Conservation (phyloP, 306 rosid species). For the Gillenia trifoliata region DNA sequence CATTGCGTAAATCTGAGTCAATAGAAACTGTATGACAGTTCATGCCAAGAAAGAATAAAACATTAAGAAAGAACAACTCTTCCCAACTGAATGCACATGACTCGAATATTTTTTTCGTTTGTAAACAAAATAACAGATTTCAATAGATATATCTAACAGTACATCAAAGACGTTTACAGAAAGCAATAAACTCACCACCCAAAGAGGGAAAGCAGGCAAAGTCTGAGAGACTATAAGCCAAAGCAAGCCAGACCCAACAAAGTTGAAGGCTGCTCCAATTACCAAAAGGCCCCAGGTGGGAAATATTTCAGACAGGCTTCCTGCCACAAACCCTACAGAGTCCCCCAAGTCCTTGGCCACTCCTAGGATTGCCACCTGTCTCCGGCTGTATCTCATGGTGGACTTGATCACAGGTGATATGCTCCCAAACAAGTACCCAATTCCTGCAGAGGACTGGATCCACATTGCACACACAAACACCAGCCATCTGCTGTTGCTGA, state of each 20-base stretch:
- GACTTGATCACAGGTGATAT: slow-evolving; percentile 74
- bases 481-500: slow-evolving; percentile 66
- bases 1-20: slow-evolving; percentile 48
- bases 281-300: slow-evolving; percentile 63
- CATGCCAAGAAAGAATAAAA: not conserved
- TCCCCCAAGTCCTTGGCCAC: slow-evolving; percentile 92
- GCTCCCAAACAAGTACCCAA: slow-evolving; percentile 86
- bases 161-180: not conserved
- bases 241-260: slow-evolving; percentile 75
- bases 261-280: slow-evolving; percentile 60
- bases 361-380: slow-evolving; percentile 59
- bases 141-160: not conserved
- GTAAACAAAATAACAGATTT: no score
- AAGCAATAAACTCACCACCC: slow-evolving; percentile 60
- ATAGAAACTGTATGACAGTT: not conserved
- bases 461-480: slow-evolving; percentile 93
- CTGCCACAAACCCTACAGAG: slow-evolving; percentile 66
- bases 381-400: slow-evolving; percentile 61
- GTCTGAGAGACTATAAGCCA: slow-evolving; percentile 66
- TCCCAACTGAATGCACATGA: not conserved
- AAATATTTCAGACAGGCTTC: slow-evolving; percentile 54
- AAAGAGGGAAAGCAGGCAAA: slow-evolving; percentile 56
- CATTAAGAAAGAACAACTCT: not conserved
- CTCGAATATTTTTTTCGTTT: not conserved
- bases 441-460: slow-evolving; percentile 82